Evolutionary conservation across 2,329 filamentous ascomycete genomes (phyloP).

Genomic region (Fusarium concolor): DNA sequence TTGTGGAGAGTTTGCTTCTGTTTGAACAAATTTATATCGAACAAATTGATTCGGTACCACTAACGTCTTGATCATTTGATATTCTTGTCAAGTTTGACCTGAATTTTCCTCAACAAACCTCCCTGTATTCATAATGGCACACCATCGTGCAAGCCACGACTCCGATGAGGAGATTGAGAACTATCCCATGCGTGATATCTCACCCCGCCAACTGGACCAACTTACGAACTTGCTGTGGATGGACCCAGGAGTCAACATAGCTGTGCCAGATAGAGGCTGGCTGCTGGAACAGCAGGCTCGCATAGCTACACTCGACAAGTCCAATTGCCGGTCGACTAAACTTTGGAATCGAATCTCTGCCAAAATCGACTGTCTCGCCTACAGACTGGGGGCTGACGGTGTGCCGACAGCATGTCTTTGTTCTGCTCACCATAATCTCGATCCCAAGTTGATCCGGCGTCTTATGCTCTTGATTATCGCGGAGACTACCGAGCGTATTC

Average conservation of each 20-base stretch:
- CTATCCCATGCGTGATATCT: slow-evolving; percentile 31
- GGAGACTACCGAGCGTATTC: slow-evolving; percentile 54
- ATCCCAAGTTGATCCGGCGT: slow-evolving; percentile 57
- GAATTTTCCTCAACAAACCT: background rate
- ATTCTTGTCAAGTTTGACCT: slow-evolving; percentile 4
- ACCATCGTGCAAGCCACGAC: background rate
- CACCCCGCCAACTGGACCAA: slow-evolving; percentile 44
- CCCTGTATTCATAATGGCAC: slow-evolving; percentile 19
- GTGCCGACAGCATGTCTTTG: slow-evolving; percentile 55
- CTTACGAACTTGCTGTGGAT: slow-evolving; percentile 55
- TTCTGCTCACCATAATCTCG: slow-evolving; percentile 53
- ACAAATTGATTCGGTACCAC: background rate
- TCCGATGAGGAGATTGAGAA: background rate
- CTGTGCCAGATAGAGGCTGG: slow-evolving; percentile 52
- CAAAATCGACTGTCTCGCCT: slow-evolving; percentile 38
- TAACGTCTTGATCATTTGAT: background rate
- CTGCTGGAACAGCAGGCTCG: slow-evolving; percentile 49
- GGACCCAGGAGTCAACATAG: slow-evolving; percentile 38
- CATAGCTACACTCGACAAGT: slow-evolving; percentile 39
- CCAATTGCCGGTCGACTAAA: slow-evolving; percentile 45
- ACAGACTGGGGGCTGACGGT: slow-evolving; percentile 34
- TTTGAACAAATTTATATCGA: background rate
- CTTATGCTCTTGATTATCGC: slow-evolving; percentile 57
- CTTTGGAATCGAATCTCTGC: slow-evolving; percentile 50
- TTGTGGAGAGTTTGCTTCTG: slow-evolving; percentile 1